Evolutionary conservation across 2,329 filamentous ascomycete genomes (phyloP), one percentile per base, ranked within the genome.

Genomic region (Tolypocladium album): DNA sequence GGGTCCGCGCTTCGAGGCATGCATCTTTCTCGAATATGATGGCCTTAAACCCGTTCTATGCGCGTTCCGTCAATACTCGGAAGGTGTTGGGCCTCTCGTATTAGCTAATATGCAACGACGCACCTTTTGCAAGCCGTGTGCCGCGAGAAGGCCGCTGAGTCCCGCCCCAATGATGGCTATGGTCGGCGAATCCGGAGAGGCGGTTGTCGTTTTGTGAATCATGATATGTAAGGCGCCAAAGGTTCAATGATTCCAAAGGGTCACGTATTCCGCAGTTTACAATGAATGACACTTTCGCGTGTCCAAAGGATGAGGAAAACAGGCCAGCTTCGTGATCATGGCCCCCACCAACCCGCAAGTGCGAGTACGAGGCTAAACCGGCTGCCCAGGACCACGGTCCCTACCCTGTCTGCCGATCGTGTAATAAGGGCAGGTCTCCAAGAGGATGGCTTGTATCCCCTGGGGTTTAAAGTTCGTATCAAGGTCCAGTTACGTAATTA

Each of bases 301-400:
- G 38, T 31, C 22, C 15, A 42, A 65, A 7, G 59, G 60, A 39
- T 65, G 45, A 83, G 82, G 38, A 84, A 79, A 67, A 83, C 27
- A 56, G 17, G 22, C 22, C 22, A 27, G 55, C 12, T 42, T 40
- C 55, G 70, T 34, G 24, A 22, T 20, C 15, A 52, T 7, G 27
- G 12, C 27, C 13, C 15, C 47, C 24, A 27, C 27, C 47, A 6
- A 2, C 24, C 15, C 15, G 47, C 47, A 27, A 20, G 6, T 17
- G 11, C 47, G 27, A 20, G 6, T 17, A n/a, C 47, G 27, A 27
- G 7, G 24, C 7, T 24, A 34, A 31, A 31, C 24, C 4, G 20
- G 24, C 43, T 47, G 4, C 43, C 43, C 42, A 22, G 8, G 43
- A 5, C 20, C 47, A 9, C 24, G 9, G 7, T 15, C 45, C 12